Percentiles rank a stretch among this genome's conserved stretches.
Conservation (phyloP, 805 yeast species). For the Cyberlindnera americana region DNA sequence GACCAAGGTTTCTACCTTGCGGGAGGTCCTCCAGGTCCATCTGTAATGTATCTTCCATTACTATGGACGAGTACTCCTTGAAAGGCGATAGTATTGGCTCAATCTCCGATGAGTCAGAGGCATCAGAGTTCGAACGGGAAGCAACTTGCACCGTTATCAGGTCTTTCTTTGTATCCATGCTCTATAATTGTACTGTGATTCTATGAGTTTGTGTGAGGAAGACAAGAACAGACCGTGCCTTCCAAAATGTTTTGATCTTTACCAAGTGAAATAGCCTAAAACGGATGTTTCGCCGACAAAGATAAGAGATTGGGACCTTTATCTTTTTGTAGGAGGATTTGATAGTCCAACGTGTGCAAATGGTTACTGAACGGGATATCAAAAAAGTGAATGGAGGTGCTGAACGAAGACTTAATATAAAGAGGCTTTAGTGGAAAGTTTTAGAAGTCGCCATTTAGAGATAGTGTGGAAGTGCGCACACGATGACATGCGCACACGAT, state of each 20-base stretch:
- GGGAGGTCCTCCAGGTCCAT: slow-evolving; percentile 37
- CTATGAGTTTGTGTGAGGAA: too few relatives aligned
- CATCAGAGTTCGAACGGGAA: slow-evolving; percentile 22
- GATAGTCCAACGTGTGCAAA: too few relatives aligned
- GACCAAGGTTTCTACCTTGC: slow-evolving; percentile 72
- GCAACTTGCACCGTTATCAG: slow-evolving; percentile 11
- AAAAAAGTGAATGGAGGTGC: too few relatives aligned
- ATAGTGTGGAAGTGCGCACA: too few relatives aligned
- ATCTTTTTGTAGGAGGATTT: too few relatives aligned
- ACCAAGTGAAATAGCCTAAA: neutral
- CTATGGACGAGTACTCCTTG: slow-evolving; percentile 8
- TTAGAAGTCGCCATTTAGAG: too few relatives aligned
- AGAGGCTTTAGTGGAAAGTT: too few relatives aligned
- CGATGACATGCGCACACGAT: too few relatives aligned
- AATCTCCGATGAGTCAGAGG: slow-evolving; percentile 14
- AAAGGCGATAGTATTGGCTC: slow-evolving; percentile 9
- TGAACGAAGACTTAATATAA: too few relatives aligned
- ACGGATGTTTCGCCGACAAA: neutral
- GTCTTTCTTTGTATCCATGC: slow-evolving; percentile 12
- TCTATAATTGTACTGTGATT: neutral
- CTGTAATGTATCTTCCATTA: slow-evolving; percentile 6
- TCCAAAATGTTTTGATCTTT: too few relatives aligned
- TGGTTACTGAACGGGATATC: too few relatives aligned
- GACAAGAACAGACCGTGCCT: too few relatives aligned
- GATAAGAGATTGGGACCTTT: neutral